phyloP scores from a whole-genome alignment of 1,284 basidiomycete genomes.

The Malassezia japonica region DNA sequence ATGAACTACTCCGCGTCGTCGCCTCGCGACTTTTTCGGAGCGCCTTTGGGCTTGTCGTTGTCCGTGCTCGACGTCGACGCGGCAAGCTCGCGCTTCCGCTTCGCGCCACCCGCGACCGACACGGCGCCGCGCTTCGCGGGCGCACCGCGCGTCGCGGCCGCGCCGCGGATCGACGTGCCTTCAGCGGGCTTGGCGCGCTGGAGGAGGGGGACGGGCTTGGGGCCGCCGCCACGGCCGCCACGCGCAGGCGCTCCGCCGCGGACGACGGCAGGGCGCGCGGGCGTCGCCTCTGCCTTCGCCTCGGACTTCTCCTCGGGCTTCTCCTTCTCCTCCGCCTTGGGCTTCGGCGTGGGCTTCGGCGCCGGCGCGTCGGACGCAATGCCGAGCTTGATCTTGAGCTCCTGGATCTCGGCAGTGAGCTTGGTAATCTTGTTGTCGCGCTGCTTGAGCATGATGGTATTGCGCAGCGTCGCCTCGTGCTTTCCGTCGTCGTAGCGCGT shows the following conservation, averaged over 20 bases:
- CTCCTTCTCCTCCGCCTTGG: not conserved
- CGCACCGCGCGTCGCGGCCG: slow-evolving; percentile 2
- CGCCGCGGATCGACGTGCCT: slow-evolving; percentile 17
- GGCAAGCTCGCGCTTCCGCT: slow-evolving; percentile 15
- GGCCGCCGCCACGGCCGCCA: slow-evolving; percentile 6
- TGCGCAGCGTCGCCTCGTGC: slow-evolving; percentile 43
- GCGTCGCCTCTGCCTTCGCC: not conserved
- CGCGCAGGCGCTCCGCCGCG: slow-evolving; percentile 10
- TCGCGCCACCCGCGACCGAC: slow-evolving; percentile 10
- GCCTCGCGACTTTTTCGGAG: slow-evolving; percentile 10
- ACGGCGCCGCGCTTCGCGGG: slow-evolving; percentile 5
- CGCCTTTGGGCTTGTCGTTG: slow-evolving; percentile 4
- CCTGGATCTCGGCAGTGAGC: slow-evolving; percentile 36
- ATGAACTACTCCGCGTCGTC: slow-evolving; percentile 2
- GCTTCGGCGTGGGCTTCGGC: not conserved
- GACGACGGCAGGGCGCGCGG: slow-evolving; percentile 15
- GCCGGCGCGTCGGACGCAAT: not conserved
- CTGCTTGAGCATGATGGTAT: slow-evolving; percentile 42
- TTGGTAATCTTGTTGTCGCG: slow-evolving; percentile 43
- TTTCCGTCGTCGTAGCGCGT: slow-evolving; percentile 44
- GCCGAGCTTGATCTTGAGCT: slow-evolving; percentile 31
- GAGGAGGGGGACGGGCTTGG: slow-evolving; percentile 16
- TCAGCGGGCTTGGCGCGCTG: not conserved
- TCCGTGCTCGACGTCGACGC: not conserved
- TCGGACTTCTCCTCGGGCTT: not conserved